These are phyloP conservation scores for Fusarium avenaceum DNA, from an alignment of 2,329 filamentous ascomycete species.

Conservation along the genomic window DNA sequence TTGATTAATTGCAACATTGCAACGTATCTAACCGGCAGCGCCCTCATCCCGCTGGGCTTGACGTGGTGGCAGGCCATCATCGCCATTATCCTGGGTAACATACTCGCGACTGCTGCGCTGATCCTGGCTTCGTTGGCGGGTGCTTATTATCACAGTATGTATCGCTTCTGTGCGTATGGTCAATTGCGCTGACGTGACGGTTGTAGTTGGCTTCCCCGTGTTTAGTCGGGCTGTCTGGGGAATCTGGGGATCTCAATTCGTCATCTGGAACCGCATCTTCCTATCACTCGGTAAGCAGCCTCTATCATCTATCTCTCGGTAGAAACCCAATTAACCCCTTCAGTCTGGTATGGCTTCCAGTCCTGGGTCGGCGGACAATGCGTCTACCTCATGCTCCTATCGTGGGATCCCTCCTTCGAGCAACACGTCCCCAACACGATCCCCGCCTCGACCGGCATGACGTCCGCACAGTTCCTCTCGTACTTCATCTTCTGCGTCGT, in stretches of 20 bases:
- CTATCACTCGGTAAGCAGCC: conserved; percentile 54
- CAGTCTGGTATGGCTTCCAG: conserved; percentile 58
- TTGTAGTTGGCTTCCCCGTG: conserved; percentile 56
- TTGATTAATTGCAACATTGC: conserved; percentile 62
- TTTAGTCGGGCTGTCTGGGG: conserved; percentile 57
- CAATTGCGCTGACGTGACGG: background rate
- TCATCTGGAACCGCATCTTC: conserved; percentile 60
- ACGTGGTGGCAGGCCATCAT: conserved; percentile 61
- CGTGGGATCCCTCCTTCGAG: conserved; percentile 60
- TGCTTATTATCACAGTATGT: conserved; percentile 57
- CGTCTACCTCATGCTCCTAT: conserved; percentile 60
- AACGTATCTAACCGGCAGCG: conserved; percentile 58
- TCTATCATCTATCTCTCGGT: background rate
- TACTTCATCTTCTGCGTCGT: conserved; percentile 61
- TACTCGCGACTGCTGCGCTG: conserved; percentile 57
- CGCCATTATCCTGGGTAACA: conserved; percentile 56
- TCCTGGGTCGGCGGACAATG: conserved; percentile 63
- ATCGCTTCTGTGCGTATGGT: background rate
- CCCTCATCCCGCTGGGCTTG: conserved; percentile 58
- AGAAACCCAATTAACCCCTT: background rate
- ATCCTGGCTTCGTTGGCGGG: conserved; percentile 60
- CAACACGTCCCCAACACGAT: conserved; percentile 59
- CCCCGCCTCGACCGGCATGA: conserved; percentile 58
- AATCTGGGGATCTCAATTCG: conserved; percentile 59
- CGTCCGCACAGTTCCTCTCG: conserved; percentile 58